Evolutionary conservation across 805 yeast genomes (phyloP), one percentile per base, ranked within the genome.

Genomic region (Monosporozyma solicola): DNA sequence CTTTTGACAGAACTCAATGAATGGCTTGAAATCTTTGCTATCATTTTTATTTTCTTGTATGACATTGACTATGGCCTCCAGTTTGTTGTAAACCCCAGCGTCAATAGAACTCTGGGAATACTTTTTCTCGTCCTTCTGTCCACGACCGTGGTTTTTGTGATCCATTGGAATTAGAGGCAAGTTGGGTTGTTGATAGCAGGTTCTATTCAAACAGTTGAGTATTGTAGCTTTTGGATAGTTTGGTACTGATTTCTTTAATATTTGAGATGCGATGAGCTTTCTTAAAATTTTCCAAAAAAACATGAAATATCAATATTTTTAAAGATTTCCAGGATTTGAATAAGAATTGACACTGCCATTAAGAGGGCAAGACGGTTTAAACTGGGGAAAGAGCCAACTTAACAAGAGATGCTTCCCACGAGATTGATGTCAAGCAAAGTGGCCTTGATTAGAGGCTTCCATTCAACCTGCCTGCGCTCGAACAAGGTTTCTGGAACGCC

Each of bases 1-100:
- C 50, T 63, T 69, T 15, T 65, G 61, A 29, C 70, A 64, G 55
- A 74, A 73, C 2, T 62, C 62, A 11, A 62, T 52, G 33, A 73
- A 53, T 16, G 59, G 62, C 27, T 52, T 57, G 31, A 54, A 66
- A 51, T 69, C 61, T 20, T 57, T 61, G 1, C 61, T 51, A 43
- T n/a, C 46, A 20, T 47, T 59, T 5, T 41, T 54, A 9, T 61
- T 56, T 20, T 50, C 53, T 9, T 60, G 59, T 24, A 66, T 52
- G 25, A 54, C 52, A 4, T 54, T 49, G n/a, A 68, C 39, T 16
- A 65, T 54, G 15, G 31, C 53, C 20, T 61, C 61, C 35, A 68
- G 53, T n/a, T 55, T 58, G 10, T 63, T 66, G 16, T 65, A 57
- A 5, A 64, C 55, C 37, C 67, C 64, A 51, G 62, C 62, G 41